A percentile compares a stretch with the other conserved stretches of the same genome.
These are phyloP conservation scores for Tolypocladium album DNA, from an alignment of 2,329 filamentous ascomycete genomes.

Conservation along the genomic window DNA sequence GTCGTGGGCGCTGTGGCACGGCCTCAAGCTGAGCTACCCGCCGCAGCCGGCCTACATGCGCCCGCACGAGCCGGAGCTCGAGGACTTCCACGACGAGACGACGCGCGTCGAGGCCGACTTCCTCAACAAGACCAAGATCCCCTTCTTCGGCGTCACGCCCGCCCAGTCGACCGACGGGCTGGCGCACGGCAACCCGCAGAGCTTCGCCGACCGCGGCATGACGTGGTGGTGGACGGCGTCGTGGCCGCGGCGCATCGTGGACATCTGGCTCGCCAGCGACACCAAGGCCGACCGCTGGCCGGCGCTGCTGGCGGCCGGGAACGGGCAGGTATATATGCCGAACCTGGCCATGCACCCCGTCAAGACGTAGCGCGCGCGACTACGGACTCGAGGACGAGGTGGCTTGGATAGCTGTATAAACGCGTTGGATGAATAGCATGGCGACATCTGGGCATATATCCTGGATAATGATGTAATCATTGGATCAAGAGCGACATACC, in stretches of 20 bases:
- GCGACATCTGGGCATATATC: neutral
- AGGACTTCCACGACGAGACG: slow-evolving; percentile 8
- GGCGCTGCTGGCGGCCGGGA: slow-evolving; percentile 14
- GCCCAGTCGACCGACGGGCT: slow-evolving; percentile 13
- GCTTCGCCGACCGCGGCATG: slow-evolving; percentile 11
- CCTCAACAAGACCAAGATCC: neutral
- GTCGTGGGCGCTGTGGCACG: slow-evolving; percentile 25
- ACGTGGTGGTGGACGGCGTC: slow-evolving; percentile 23
- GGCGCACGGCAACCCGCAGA: slow-evolving; percentile 11
- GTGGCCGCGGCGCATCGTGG: slow-evolving; percentile 18
- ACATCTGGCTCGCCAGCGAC: slow-evolving; percentile 18
- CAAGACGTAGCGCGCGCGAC: slow-evolving; percentile 12
- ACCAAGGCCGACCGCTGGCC: slow-evolving; percentile 10
- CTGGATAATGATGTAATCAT: neutral
- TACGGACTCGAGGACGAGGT: too few species aligned
- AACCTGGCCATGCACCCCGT: slow-evolving; percentile 26
- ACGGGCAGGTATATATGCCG: slow-evolving; percentile 21
- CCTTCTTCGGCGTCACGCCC: slow-evolving; percentile 19
- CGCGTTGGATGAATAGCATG: neutral
- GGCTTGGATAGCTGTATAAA: neutral
- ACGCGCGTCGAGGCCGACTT: slow-evolving; percentile 1
- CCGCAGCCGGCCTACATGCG: slow-evolving; percentile 23
- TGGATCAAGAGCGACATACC: neutral
- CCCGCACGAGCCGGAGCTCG: neutral
- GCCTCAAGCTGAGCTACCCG: slow-evolving; percentile 24